phyloP scores from a whole-genome alignment of 1,139 yeast species.

The Lodderomyces elongisporus region DNA sequence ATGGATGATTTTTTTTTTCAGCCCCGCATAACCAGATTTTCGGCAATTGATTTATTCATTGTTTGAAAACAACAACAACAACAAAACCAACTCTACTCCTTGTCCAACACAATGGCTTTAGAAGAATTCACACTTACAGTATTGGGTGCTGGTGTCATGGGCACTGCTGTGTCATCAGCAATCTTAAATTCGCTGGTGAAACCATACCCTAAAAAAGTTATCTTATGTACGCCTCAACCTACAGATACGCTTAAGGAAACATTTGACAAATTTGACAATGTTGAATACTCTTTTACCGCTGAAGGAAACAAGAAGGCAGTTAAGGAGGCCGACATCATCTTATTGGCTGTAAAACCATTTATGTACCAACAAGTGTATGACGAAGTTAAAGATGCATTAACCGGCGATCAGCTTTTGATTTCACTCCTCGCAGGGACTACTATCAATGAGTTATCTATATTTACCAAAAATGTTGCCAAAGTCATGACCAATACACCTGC shows the following conservation, averaged over 20 bases:
- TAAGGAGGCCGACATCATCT: slow-evolving; percentile 57
- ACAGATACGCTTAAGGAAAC: slow-evolving; percentile 5
- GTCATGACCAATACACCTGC: slow-evolving; percentile 99
- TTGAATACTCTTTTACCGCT: slow-evolving; percentile 49
- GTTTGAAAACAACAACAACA: too few species aligned
- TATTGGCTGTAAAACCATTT: slow-evolving; percentile 85
- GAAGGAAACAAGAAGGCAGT: slow-evolving; percentile 55
- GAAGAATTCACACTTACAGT: slow-evolving; percentile 63
- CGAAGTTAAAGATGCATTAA: slow-evolving; percentile 36
- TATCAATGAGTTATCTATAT: slow-evolving; percentile 55
- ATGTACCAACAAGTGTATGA: slow-evolving; percentile 59
- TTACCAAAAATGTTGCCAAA: slow-evolving; percentile 63
- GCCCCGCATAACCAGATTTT: too few species aligned
- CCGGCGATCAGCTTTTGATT: slow-evolving; percentile 60
- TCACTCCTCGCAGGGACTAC: slow-evolving; percentile 93
- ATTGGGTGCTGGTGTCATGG: slow-evolving; percentile 94
- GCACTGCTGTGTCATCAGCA: slow-evolving; percentile 89
- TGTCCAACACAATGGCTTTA: too few species aligned
- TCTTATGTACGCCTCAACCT: slow-evolving; percentile 56
- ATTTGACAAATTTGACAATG: slow-evolving; percentile 33
- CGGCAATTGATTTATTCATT: too few species aligned
- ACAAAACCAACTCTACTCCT: too few species aligned
- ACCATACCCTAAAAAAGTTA: slow-evolving; percentile 66
- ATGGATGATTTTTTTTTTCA: too few species aligned
- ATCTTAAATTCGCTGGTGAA: slow-evolving; percentile 46